These are phyloP conservation scores for Vigna hirtella DNA, from an alignment of 306 rosid species.

Conservation along the genomic window DNA sequence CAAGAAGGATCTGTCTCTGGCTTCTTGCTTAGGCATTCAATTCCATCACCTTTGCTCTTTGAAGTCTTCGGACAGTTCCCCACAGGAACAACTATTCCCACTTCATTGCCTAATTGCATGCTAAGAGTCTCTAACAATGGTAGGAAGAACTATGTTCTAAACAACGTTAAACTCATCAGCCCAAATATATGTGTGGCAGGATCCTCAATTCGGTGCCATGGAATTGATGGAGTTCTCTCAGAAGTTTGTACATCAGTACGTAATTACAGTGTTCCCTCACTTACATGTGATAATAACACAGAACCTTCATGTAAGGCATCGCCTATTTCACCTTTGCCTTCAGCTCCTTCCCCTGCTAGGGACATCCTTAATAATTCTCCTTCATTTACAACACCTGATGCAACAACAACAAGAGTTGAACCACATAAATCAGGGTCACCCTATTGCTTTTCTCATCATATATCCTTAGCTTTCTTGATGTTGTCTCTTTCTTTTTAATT, in stretches of 20 bases:
- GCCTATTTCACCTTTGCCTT: conserved; percentile 30
- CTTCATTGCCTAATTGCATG: conserved; percentile 53
- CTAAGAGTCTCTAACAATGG: conserved; percentile 64
- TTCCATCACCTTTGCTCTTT: conserved; percentile 66
- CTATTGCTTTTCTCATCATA: not conserved
- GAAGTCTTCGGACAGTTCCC: conserved; percentile 58
- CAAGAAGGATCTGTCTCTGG: conserved; percentile 34
- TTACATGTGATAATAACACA: conserved; percentile 42
- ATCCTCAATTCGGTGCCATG: conserved; percentile 71
- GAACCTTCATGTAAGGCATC: conserved; percentile 34
- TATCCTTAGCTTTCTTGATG: not conserved
- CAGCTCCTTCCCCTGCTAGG: conserved; percentile 3
- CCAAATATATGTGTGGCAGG: conserved; percentile 62
- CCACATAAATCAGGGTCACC: conserved; percentile 52
- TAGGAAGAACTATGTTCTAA: conserved; percentile 55
- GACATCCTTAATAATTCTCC: conserved; percentile 28
- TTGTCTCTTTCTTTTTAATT: conserved; percentile 29
- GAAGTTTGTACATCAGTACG: not conserved
- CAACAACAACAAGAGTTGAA: not conserved
- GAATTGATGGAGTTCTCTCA: conserved; percentile 61
- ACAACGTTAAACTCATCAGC: conserved; percentile 64
- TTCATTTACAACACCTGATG: conserved; percentile 29
- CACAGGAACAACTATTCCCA: conserved; percentile 63
- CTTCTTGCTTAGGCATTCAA: conserved; percentile 69
- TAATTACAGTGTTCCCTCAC: conserved; percentile 36